Evolutionary conservation across 495 filamentous ascomycete species (phyloP).

Genomic region (Cercophora sp.): DNA sequence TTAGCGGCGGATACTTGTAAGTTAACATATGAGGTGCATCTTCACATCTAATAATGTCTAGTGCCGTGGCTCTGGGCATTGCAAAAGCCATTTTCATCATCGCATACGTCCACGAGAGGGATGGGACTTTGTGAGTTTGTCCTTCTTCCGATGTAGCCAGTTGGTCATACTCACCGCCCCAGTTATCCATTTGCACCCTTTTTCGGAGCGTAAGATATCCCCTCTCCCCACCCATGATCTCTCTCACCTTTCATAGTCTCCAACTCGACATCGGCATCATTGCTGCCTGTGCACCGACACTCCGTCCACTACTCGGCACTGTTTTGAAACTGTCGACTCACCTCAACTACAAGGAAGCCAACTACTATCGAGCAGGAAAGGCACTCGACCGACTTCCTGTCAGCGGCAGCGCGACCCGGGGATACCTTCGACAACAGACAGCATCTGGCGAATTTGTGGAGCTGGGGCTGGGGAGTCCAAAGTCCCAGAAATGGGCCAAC

Average conservation of each 20-base stretch:
- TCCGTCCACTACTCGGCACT: conserved; percentile 37
- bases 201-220: conserved; percentile 34
- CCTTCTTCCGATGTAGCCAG: too few relatives aligned
- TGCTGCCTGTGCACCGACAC: conserved; percentile 43
- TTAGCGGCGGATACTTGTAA: conserved; percentile 43
- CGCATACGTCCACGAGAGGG: conserved; percentile 22
- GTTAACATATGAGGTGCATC: not conserved
- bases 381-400: conserved; percentile 20
- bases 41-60: not conserved
- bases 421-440: conserved; percentile 11
- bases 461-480: not conserved
- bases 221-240: conserved; percentile 8
- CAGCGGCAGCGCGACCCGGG: conserved; percentile 7
- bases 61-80: conserved; percentile 27
- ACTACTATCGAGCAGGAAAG: conserved; percentile 29
- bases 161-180: too few relatives aligned
- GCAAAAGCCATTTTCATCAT: conserved; percentile 29
- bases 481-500: conserved; percentile 2
- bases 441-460: conserved; percentile 10
- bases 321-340: conserved; percentile 21
- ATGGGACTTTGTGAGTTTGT: conserved; percentile 22
- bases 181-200: conserved; percentile 23
- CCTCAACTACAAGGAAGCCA: conserved; percentile 20
- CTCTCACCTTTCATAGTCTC: conserved; percentile 7
- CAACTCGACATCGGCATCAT: conserved; percentile 43